Percentiles rank a stretch among this genome's conserved stretches.
Evolutionary conservation across 1,284 basidiomycete genomes (phyloP).

Genomic region (Moesziomyces globuligerus): DNA sequence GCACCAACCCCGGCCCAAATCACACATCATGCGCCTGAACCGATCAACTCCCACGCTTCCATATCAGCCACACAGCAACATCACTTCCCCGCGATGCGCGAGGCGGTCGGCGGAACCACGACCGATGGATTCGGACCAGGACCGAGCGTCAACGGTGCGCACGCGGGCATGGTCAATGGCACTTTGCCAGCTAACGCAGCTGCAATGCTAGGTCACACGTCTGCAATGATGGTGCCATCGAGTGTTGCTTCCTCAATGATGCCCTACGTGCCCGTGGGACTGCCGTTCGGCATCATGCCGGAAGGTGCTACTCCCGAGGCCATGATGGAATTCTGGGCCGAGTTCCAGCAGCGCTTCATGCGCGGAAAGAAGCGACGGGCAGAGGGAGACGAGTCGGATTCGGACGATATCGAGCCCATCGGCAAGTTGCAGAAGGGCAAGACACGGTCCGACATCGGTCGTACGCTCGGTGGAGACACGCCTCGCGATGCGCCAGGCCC

Average conservation of each 20-base stretch:
- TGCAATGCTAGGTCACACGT: slow-evolving; percentile 1
- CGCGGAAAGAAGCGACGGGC: slow-evolving; percentile 48
- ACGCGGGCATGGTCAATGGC: slow-evolving; percentile 19
- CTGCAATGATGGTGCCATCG: slow-evolving; percentile 9
- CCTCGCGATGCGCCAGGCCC: slow-evolving; percentile 71
- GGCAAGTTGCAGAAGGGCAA: slow-evolving; percentile 43
- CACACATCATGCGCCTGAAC: slow-evolving; percentile 15
- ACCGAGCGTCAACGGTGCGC: slow-evolving; percentile 18
- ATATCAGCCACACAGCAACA: slow-evolving; percentile 14
- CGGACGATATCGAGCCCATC: slow-evolving; percentile 45
- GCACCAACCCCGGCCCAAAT: slow-evolving; percentile 3
- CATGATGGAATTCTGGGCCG: slow-evolving; percentile 52
- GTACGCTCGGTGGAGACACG: slow-evolving; percentile 79
- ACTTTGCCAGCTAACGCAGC: slow-evolving; percentile 3
- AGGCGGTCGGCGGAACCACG: slow-evolving; percentile 37
- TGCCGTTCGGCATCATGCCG: slow-evolving; percentile 48
- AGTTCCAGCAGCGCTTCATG: slow-evolving; percentile 42
- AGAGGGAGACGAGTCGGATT: slow-evolving; percentile 19
- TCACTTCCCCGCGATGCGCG: slow-evolving; percentile 39
- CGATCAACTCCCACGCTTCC: slow-evolving; percentile 6
- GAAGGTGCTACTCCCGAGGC: slow-evolving; percentile 37
- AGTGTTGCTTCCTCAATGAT: slow-evolving; percentile 26
- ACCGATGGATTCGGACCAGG: slow-evolving; percentile 31
- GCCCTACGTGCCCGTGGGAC: slow-evolving; percentile 32
- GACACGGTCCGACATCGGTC: slow-evolving; percentile 60